Evolutionary conservation across 179 eudicot genomes (phyloP).

Genomic region (Beta lomatogona): DNA sequence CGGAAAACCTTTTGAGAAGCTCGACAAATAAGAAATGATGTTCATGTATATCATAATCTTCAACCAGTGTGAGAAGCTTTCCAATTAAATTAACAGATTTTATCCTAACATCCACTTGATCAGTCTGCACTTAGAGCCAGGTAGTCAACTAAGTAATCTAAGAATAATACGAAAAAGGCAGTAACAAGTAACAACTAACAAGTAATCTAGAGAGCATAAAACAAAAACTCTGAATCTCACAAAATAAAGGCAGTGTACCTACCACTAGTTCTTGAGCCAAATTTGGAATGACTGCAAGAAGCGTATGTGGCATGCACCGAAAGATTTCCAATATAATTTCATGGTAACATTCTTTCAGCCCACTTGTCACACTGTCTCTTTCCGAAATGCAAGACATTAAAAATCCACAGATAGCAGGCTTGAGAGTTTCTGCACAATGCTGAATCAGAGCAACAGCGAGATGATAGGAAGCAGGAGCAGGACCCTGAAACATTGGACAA

Average conservation of each 20-base stretch:
- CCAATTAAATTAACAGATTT: conserved; percentile 74
- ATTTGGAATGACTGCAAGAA: conserved; percentile 68
- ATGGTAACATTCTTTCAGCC: conserved; percentile 73
- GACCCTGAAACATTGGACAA: conserved; percentile 46
- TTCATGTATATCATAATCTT: conserved; percentile 46
- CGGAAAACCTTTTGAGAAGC: conserved; percentile 81
- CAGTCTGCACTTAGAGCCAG: conserved; percentile 58
- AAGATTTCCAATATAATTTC: conserved; percentile 68
- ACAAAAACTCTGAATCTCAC: conserved; percentile 7
- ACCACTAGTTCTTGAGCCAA: conserved; percentile 79
- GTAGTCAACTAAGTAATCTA: conserved; percentile 15
- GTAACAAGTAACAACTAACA: background rate
- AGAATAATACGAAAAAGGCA: background rate
- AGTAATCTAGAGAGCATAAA: conserved; percentile 3
- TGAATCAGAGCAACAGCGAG: conserved; percentile 74
- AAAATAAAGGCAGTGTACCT: conserved; percentile 24
- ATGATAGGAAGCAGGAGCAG: conserved; percentile 55
- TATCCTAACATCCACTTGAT: conserved; percentile 93
- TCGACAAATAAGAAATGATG: conserved; percentile 64
- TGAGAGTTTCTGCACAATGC: conserved; percentile 56
- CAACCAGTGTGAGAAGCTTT: conserved; percentile 61
- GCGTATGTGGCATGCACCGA: conserved; percentile 66
- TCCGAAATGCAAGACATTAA: conserved; percentile 72
- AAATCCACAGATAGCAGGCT: conserved; percentile 62
- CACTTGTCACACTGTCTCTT: conserved; percentile 54